Base-by-base conservation (phyloP, 176 grass and related monocot species). In the Oropetium thomaeum region DNA sequence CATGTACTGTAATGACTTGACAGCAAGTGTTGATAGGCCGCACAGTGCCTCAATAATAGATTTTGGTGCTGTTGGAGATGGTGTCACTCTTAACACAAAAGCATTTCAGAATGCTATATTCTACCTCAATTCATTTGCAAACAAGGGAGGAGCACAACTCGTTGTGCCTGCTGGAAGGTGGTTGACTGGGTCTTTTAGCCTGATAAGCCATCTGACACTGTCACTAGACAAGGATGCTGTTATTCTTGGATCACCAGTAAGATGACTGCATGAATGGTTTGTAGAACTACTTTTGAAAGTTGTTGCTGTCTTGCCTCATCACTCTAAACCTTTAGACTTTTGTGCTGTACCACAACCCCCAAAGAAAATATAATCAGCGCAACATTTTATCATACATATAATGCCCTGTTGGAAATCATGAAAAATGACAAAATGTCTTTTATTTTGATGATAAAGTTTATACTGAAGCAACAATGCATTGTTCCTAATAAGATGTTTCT, bases 41-140 rank as follows among this genome's bases (percentile, higher is more conserved):
- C 87, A 93, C 71, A 94, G 96, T 49, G 91, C 93, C 79, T 92
- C 81, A 5, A 81, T 98, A 57, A 98, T 89, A 0, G 91, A 98
- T 67, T 98, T 98, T 73, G 96, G 91, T 28, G 96, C 91, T 54
- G 87, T 98, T 12, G 89, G 96, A 27, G 89, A 98, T 82, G 96
- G 91, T 30, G 59, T 79, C 29, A 92, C 96, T 23, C 78, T 92
- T 25, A 98, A 98, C 62, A 95, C 96, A 29, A 98, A 98, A 72
- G 91, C 96, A 43, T 98, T 98, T 83, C 84, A 92, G 71, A 98
- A 98, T 82, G 96, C 96, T 0, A 87, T 98, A 39, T 98, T 94
- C 71, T 95, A 98, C 73, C 96, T 98, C 66, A 85, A 90, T 73
- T 98, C 91, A 23, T 95, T 98, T 49, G 89, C 96, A 0, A 87